These are phyloP conservation scores for Pichia rugopelliculosa DNA, from an alignment of 805 yeast species.

Conservation along the genomic window DNA sequence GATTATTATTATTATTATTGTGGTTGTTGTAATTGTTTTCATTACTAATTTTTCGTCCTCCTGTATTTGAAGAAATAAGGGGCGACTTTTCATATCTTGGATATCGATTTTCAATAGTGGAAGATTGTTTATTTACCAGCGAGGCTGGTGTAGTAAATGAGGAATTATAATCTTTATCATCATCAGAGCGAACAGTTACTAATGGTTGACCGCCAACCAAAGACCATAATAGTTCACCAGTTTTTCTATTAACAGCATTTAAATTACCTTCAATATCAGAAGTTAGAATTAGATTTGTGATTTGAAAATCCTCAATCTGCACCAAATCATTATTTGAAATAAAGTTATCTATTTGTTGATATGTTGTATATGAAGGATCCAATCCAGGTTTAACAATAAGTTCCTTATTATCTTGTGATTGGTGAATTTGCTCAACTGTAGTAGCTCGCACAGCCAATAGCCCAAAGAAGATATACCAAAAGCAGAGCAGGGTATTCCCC, in stretches of 20 bases:
- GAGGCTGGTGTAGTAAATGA: conserved; percentile 6
- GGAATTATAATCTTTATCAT: not conserved
- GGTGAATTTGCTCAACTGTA: not conserved
- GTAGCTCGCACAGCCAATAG: not conserved
- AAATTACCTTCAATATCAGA: conserved; percentile 84
- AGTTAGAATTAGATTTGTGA: conserved; percentile 53
- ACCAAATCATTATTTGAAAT: not conserved
- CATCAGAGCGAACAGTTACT: conserved; percentile 32
- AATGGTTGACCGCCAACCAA: conserved; percentile 58
- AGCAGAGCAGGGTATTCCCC: not conserved
- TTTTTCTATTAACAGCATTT: conserved; percentile 68
- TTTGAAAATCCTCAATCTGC: conserved; percentile 23
- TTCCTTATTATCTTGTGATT: not conserved
- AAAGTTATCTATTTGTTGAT: not conserved
- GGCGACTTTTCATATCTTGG: not conserved
- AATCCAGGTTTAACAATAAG: not conserved
- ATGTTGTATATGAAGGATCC: not conserved
- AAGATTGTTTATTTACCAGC: not conserved
- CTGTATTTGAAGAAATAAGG: not conserved
- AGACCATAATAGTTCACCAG: conserved; percentile 76
- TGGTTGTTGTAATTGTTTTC: not conserved
- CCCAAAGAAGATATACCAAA: not conserved
- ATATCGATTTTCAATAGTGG: not conserved
- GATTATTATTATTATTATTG: not conserved
- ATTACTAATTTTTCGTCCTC: not conserved